Evolutionary conservation across 805 yeast genomes (phyloP), one percentile per base, ranked within the genome.

Genomic region (Ogataea nitratoaversa): DNA sequence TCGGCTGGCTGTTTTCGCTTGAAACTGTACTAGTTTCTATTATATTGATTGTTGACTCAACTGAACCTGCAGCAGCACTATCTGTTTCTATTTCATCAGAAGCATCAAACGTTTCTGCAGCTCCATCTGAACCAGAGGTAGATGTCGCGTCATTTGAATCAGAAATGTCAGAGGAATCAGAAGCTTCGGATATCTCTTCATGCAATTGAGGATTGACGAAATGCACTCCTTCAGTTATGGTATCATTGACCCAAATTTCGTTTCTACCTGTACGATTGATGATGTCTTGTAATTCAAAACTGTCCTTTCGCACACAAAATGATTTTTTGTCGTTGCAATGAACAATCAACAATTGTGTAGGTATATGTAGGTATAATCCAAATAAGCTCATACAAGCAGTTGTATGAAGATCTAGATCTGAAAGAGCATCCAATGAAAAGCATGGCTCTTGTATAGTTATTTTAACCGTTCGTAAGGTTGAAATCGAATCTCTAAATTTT

Each of bases 211-310:
- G n/a, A 8, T 36, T 24, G 8, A 41, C 30, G 30, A 18, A 43
- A 19, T 48, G 46, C 16, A 36, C 27, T 8, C 37, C 40, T 17
- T 36, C 47, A 8, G 19, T 14, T 6, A 34, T 19, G 14, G 29
- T 16, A 13, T 30, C 37, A 11, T 32, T 25, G 28, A 44, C 12
- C 22, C 38, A 34, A 14, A 41, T 14, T 3, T 34, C 38, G 16
- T 48, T 50, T 25, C 62, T 38, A 8, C 34, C 48, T 1, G 56
- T 40, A 25, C 63, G 41, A 11, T 45, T 39, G 2, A 60, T 48
- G n/a, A 59, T 49, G 20, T 60, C 63, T 27, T 57, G 57, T 3
- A 60, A 3, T 19, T 57, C 63, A 30, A 40, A 50, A 9, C 40
- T 20, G 11, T 48, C 47, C 9, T 43, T 47, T 30, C 62, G 30